phyloP scores from a whole-genome alignment of 495 filamentous ascomycete species.

The Hypoxylon intermedium region DNA sequence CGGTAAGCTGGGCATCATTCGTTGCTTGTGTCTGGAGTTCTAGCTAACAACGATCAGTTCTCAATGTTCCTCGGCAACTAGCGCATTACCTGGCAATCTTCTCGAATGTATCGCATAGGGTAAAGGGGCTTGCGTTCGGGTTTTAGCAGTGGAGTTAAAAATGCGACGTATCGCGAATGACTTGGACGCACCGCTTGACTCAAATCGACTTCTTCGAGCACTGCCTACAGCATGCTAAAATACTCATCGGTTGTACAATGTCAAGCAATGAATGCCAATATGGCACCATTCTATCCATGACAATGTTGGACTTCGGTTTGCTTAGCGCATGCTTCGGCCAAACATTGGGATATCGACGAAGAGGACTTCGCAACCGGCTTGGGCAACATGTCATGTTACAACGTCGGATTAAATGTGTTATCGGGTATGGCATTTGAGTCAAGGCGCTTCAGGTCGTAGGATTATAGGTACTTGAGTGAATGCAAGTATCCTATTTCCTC shows the following conservation, averaged over 20 bases:
- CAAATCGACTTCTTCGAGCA: neutral
- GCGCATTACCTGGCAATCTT: neutral
- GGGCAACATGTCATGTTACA: no score
- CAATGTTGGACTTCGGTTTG: no score
- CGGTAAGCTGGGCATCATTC: slow-evolving; percentile 60
- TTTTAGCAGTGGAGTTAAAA: slow-evolving; percentile 4
- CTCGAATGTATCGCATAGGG: slow-evolving; percentile 16
- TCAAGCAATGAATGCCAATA: no score
- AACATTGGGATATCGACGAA: no score
- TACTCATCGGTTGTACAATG: neutral
- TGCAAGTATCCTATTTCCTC: no score
- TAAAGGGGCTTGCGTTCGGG: slow-evolving; percentile 22
- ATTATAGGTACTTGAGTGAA: no score
- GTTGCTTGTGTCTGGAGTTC: neutral
- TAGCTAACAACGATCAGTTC: slow-evolving; percentile 18
- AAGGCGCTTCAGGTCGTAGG: no score
- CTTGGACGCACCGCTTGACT: neutral
- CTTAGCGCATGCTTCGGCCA: no score
- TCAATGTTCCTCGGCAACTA: slow-evolving; percentile 40
- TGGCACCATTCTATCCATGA: no score
- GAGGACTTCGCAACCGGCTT: no score
- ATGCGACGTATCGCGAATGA: neutral
- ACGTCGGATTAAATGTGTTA: no score
- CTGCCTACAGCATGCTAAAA: neutral
- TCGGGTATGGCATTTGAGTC: no score